Base-by-base conservation (phyloP, 2,329 filamentous ascomycete genomes). In the Harringtonia lauricola region DNA sequence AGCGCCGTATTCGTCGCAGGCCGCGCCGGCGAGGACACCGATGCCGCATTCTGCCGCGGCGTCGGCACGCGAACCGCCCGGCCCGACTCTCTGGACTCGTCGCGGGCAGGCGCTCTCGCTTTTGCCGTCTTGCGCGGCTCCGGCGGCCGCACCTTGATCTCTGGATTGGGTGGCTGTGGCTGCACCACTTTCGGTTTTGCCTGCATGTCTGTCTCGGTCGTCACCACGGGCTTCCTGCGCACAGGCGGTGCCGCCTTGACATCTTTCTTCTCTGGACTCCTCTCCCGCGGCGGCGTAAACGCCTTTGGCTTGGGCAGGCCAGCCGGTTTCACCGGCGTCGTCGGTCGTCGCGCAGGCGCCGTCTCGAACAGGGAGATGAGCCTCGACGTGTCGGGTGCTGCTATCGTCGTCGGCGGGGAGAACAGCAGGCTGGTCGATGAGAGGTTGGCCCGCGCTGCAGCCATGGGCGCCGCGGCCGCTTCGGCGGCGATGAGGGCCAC, bases 351-450 rank as follows among this genome's bases (percentile, higher is more conserved):
- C 52, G 15, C 49, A 41, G 14, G 33, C 7, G 35, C 64, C 68
- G 49, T 65, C 60, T 88, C 83, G 51, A 86, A 86, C 63, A 85
- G 70, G 33, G 74, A 74, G 43, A 86, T 80, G 18, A 86, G 65
- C 5, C 78, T 74, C 3, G 68, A 76, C 10, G 73, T 72, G 55
- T 84, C 76, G 31, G 45, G 31, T 3, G 36, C 26, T 6, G 24
- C 24, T 26, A 10, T 7, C 24, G 24, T 7, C 24, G 24, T 7
- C 24, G 24, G 10, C 24, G 24, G 24, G 13, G 68, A 63, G 15
- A 62, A 49, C 30, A 64, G 63, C 34, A 58, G 49, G 44, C 58
- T 60, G 21, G 54, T 45, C 3, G 55, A 47, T 17, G 60, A 61
- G 19, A 53, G 54, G 18, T 48, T 44, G 7, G 29, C 28, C 8